Evolutionary conservation across 2,329 filamentous ascomycete species (phyloP).

Genomic region (Alternaria angustiovoidea): DNA sequence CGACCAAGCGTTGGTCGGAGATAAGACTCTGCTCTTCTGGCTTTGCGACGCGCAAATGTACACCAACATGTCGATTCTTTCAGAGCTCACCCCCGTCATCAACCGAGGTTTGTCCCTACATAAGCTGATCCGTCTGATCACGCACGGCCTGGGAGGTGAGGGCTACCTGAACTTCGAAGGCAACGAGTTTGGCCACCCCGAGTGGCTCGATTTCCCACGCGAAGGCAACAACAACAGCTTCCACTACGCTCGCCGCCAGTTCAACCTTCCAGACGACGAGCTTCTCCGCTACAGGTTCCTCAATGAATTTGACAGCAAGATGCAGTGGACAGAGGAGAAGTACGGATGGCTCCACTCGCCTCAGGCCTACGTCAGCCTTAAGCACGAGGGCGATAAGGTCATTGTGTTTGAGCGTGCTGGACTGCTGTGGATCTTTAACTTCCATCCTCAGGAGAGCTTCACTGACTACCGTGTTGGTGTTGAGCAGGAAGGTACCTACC

Average conservation of each 20-base stretch:
- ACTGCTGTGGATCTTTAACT: slow-evolving; percentile 94
- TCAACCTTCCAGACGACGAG: slow-evolving; percentile 87
- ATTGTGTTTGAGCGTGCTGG: slow-evolving; percentile 94
- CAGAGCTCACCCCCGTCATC: slow-evolving; percentile 85
- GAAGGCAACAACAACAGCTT: slow-evolving; percentile 92
- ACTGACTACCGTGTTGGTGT: slow-evolving; percentile 92
- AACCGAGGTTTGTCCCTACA: slow-evolving; percentile 90
- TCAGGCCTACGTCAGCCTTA: slow-evolving; percentile 92
- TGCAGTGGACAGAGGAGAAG: slow-evolving; percentile 87
- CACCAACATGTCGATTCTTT: slow-evolving; percentile 91
- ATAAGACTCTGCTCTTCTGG: slow-evolving; percentile 98
- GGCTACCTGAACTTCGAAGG: slow-evolving; percentile 99
- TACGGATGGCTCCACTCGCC: slow-evolving; percentile 88
- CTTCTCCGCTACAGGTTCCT: slow-evolving; percentile 89
- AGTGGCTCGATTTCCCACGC: slow-evolving; percentile 98
- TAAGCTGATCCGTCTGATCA: slow-evolving; percentile 96
- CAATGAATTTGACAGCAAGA: slow-evolving; percentile 90
- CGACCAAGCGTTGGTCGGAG: slow-evolving; percentile 97
- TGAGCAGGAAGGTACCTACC: slow-evolving; percentile 84
- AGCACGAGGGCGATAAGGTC: slow-evolving; percentile 93
- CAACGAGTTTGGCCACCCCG: slow-evolving; percentile 97
- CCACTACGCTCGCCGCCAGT: slow-evolving; percentile 91
- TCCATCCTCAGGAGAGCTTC: slow-evolving; percentile 84
- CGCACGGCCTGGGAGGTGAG: slow-evolving; percentile 89
- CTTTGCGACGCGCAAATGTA: slow-evolving; percentile 97